Evolutionary conservation across 176 grass and related monocot species (phyloP).

Genomic region (Typha latifolia): DNA sequence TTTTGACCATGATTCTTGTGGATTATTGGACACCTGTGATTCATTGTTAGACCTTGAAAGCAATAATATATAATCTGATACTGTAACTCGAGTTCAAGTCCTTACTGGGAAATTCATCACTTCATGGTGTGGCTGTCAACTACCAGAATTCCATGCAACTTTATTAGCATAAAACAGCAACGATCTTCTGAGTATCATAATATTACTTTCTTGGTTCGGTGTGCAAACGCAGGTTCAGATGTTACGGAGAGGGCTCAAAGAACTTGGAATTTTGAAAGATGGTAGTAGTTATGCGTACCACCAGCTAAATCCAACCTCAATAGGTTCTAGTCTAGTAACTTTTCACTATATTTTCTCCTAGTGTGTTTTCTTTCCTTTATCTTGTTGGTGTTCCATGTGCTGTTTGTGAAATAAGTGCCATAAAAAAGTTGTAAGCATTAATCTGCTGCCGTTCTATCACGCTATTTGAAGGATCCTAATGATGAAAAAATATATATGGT

Average conservation of each 20-base stretch:
- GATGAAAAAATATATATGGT: neutral
- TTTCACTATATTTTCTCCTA: constrained; percentile 1
- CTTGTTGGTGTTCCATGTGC: neutral
- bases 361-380: constrained; percentile 27
- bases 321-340: constrained; percentile 29
- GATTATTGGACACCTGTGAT: too few species aligned
- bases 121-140: too few species aligned
- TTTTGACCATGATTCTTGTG: too few species aligned
- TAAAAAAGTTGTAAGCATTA: neutral
- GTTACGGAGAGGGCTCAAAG: constrained; percentile 72
- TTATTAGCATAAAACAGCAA: too few species aligned
- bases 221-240: constrained; percentile 43
- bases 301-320: constrained; percentile 89
- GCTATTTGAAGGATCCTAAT: neutral
- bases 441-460: neutral
- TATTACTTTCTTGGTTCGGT: neutral
- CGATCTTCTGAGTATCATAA: too few species aligned
- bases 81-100: too few species aligned
- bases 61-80: too few species aligned
- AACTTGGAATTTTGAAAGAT: constrained; percentile 63
- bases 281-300: constrained; percentile 53
- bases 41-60: too few species aligned
- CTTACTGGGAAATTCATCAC: too few species aligned
- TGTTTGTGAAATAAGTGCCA: neutral
- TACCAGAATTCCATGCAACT: too few species aligned